Evolutionary conservation across 371 early-diverging fungal genomes (phyloP).

Genomic region (Lichtheimia ramosa): DNA sequence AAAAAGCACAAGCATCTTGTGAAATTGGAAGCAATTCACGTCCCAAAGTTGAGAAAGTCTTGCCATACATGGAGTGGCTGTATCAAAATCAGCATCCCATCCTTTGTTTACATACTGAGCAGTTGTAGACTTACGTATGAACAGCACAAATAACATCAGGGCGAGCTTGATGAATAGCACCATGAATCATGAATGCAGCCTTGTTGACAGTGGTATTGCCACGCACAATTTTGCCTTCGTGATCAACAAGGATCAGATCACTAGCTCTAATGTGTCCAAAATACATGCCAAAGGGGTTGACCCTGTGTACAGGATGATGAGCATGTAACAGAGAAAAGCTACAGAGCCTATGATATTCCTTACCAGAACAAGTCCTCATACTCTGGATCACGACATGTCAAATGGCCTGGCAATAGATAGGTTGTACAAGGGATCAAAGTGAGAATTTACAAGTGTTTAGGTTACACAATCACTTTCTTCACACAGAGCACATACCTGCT

Average conservation of each 20-base stretch:
- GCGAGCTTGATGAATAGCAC: conserved; percentile 50
- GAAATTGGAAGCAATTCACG: conserved; percentile 50
- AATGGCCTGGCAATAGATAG: conserved; percentile 26
- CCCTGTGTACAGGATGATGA: conserved; percentile 19
- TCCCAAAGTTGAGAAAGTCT: conserved; percentile 55
- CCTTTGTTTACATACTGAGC: not conserved
- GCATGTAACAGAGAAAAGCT: not conserved
- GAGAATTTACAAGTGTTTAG: too few relatives aligned
- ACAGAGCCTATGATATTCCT: not conserved
- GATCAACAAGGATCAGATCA: conserved; percentile 57
- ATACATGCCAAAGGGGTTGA: conserved; percentile 55
- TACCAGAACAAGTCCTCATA: conserved; percentile 59
- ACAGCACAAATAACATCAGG: conserved; percentile 55
- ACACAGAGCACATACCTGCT: not conserved
- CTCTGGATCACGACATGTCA: conserved; percentile 64
- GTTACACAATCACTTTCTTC: not conserved
- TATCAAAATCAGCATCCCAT: not conserved
- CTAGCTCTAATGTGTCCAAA: conserved; percentile 58
- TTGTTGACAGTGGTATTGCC: conserved; percentile 54
- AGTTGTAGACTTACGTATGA: conserved; percentile 34
- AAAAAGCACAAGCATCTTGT: conserved; percentile 65
- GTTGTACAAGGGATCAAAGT: not conserved
- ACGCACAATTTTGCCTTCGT: conserved; percentile 51
- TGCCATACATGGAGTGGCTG: conserved; percentile 63
- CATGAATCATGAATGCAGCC: conserved; percentile 66